A percentile compares a stretch with the other conserved stretches of the same genome.
phyloP scores from a whole-genome alignment of 2,329 filamentous ascomycete species.

The Clonostachys sp. region DNA sequence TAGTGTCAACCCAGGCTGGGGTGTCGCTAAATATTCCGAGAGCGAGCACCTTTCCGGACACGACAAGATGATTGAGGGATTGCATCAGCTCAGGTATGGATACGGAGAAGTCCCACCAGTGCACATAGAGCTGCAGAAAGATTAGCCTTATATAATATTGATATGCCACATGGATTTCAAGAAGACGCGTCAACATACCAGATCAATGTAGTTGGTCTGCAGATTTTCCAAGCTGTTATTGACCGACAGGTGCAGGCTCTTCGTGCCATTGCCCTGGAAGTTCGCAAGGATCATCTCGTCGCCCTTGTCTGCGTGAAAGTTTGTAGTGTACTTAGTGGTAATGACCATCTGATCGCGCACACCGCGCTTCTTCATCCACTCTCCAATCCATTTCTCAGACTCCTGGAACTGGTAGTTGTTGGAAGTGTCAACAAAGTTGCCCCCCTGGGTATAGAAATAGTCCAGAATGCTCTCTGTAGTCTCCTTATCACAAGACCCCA shows the following conservation, averaged over 20 bases:
- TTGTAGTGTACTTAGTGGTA: conserved; percentile 59
- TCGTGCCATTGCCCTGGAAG: conserved; percentile 29
- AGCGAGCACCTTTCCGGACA: conserved; percentile 14
- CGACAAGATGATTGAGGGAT: conserved; percentile 12
- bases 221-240: conserved; percentile 32
- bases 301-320: conserved; percentile 32
- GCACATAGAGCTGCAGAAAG: conserved; percentile 10
- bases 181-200: conserved; percentile 7
- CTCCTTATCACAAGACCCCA: conserved; percentile 1
- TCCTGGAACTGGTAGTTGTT: conserved; percentile 57
- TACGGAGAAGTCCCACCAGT: conserved; percentile 16
- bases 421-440: conserved; percentile 66
- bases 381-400: conserved; percentile 57
- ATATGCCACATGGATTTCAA: neutral
- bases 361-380: conserved; percentile 55
- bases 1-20: conserved; percentile 16
- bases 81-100: conserved; percentile 16
- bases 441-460: conserved; percentile 14
- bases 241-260: conserved; percentile 28
- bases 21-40: conserved; percentile 17
- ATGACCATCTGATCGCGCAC: conserved; percentile 61
- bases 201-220: conserved; percentile 19
- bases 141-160: neutral
- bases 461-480: conserved; percentile 1
- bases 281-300: conserved; percentile 27